Evolutionary conservation across 768 basidiomycete genomes (phyloP), one percentile per base, ranked within the genome.

Genomic region (Holtermanniella nyarrowii): DNA sequence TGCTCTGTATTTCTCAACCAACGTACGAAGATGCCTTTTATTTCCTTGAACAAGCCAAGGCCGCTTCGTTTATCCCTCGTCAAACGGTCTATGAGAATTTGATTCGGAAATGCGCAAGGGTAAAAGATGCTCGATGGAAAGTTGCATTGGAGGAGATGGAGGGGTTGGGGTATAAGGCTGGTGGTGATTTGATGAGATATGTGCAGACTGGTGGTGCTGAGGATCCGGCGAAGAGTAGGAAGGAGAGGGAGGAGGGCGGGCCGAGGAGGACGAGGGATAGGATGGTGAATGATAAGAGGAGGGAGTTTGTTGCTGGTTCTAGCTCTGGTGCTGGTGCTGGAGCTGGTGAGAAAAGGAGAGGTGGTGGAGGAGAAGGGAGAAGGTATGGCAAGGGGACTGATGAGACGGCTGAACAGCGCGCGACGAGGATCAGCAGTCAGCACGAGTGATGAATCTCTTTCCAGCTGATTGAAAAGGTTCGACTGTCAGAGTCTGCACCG

Each of bases 31-130:
- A 88, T 55, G 86, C 87, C 0, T 90, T 90, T 73, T 82, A 81
- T 64, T 88, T 86, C 70, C 77, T 93, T 26, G 87, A 89, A 66
- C 84, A 86, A 74, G 86, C 88, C 84, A 89, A 90, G 69, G 71
- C 75, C 0, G 77, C 76, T 27, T 74, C 74, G 7, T 74, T 80
- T 60, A 60, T 74, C n/a, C 86, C 88, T 0, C 50, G 56, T 1
- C 44, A 48, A 22, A 61, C 62, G 1, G 70, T 83, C 25, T 90
- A 90, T 70, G 76, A 78, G 26, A 73, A 74, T 1, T 72, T 90
- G 52, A 71, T 82, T 41, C 73, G 75, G 43, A 82, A 76, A 59
- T 88, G 85, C 59, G 65, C 80, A 13, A 55, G 62, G 16, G 68
- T 70, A 18, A 74, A 74, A 54, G 88, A 91, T 65, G 59, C 75